A percentile compares a stretch with the other conserved stretches of the same genome.
phyloP scores from a whole-genome alignment of 2,329 filamentous ascomycete genomes.

The Fusarium subtropicale region DNA sequence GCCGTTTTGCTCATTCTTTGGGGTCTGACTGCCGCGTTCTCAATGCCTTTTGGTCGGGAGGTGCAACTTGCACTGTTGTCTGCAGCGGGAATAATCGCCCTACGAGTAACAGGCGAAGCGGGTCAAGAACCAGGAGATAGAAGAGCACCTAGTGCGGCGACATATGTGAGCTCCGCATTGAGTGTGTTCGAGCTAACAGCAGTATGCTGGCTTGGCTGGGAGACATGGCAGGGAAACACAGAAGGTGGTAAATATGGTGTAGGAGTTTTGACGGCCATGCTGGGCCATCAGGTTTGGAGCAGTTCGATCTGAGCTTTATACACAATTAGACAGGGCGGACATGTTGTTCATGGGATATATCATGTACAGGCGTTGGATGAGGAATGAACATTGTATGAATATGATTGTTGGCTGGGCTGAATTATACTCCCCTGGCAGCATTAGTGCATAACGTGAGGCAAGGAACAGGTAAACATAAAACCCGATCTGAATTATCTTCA shows the following conservation, averaged over 20 bases:
- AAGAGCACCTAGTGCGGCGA: conserved; percentile 33
- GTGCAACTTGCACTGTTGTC: conserved; percentile 46
- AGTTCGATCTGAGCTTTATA: conserved; percentile 25
- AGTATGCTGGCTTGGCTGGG: conserved; percentile 51
- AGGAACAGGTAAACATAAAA: background rate
- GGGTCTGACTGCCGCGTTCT: conserved; percentile 38
- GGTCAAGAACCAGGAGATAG: conserved; percentile 28
- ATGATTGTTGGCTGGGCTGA: conserved; percentile 2
- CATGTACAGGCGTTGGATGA: conserved; percentile 25
- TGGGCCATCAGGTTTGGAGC: conserved; percentile 50
- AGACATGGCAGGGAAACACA: conserved; percentile 46
- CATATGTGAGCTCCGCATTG: conserved; percentile 45
- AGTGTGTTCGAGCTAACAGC: conserved; percentile 50
- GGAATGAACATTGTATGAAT: conserved; percentile 13
- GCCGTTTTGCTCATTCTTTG: conserved; percentile 43
- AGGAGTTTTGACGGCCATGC: conserved; percentile 48
- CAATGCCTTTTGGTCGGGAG: conserved; percentile 46
- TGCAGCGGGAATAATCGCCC: conserved; percentile 47
- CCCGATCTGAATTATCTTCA: background rate
- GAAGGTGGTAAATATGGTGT: conserved; percentile 46
- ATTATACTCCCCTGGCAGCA: too few species aligned
- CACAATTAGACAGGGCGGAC: conserved; percentile 8
- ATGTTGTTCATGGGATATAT: conserved; percentile 21
- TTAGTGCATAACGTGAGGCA: too few species aligned
- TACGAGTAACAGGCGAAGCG: conserved; percentile 48